Percentiles rank a stretch among this genome's conserved stretches.
These are phyloP conservation scores for Lophiostoma macrostomum DNA, from an alignment of 495 filamentous ascomycete species.

Conservation along the genomic window DNA sequence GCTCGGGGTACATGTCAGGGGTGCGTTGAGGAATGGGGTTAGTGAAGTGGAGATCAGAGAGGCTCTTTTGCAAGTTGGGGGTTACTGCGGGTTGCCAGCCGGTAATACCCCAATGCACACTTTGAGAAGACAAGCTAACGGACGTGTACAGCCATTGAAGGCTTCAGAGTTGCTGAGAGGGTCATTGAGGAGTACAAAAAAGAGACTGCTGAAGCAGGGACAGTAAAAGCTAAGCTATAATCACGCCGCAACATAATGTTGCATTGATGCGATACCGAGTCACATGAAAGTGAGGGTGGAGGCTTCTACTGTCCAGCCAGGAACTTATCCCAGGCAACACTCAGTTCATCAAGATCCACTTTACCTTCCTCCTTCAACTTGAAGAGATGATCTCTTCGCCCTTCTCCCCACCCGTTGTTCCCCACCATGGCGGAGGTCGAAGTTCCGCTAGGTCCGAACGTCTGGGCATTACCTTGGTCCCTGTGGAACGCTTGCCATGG, in stretches of 20 bases:
- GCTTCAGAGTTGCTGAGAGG: constrained; percentile 39
- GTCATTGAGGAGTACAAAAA: constrained; percentile 32
- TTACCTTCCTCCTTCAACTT: constrained; percentile 21
- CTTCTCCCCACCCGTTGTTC: constrained; percentile 5
- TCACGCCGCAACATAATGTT: too few species aligned
- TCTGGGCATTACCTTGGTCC: constrained; percentile 5
- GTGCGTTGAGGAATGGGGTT: constrained; percentile 54
- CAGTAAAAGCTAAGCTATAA: constrained; percentile 7
- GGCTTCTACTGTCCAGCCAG: constrained; percentile 4
- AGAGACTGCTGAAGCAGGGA: neutral
- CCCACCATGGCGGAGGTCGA: constrained; percentile 6
- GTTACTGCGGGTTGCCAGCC: constrained; percentile 56
- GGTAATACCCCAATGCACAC: constrained; percentile 27
- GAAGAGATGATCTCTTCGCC: constrained; percentile 24
- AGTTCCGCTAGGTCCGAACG: constrained; percentile 8
- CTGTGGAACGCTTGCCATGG: constrained; percentile 41
- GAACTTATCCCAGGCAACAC: constrained; percentile 16
- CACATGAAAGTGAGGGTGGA: too few species aligned
- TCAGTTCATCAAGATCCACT: constrained; percentile 28
- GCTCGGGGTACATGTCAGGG: constrained; percentile 52
- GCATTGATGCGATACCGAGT: too few species aligned
- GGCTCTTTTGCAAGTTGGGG: constrained; percentile 51
- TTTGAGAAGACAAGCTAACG: neutral
- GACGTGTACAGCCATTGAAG: constrained; percentile 41
- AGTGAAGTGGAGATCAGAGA: constrained; percentile 54